phyloP scores from a whole-genome alignment of 2,329 filamentous ascomycete species.

The Pseudofabraea citricarpa region DNA sequence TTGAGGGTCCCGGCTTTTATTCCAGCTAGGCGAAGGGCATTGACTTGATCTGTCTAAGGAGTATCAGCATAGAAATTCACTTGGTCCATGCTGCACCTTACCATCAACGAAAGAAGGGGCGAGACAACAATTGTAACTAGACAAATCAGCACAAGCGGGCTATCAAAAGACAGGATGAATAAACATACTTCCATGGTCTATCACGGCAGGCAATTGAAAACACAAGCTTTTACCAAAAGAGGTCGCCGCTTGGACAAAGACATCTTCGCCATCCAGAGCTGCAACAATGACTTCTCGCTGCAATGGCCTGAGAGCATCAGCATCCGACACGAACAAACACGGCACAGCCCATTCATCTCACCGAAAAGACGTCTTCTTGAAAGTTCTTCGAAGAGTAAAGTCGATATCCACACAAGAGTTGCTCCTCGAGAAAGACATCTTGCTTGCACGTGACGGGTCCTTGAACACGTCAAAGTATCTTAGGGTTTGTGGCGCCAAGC shows the following conservation, averaged over 20 bases:
- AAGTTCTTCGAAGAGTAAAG: constrained; percentile 69
- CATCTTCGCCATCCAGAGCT: constrained; percentile 77
- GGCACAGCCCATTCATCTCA: too few relatives aligned
- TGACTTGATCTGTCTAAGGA: constrained; percentile 81
- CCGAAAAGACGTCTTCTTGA: constrained; percentile 71
- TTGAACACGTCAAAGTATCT: too few relatives aligned
- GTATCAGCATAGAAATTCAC: constrained; percentile 1
- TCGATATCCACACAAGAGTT: constrained; percentile 60
- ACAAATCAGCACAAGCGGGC: constrained; percentile 10
- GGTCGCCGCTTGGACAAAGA: constrained; percentile 87
- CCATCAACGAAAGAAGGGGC: constrained; percentile 85
- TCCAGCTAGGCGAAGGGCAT: constrained; percentile 66
- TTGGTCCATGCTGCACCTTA: constrained; percentile 28
- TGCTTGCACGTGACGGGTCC: too few relatives aligned
- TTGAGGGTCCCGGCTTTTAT: constrained; percentile 85
- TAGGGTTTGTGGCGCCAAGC: too few relatives aligned
- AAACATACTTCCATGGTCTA: constrained; percentile 70
- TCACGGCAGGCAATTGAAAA: constrained; percentile 85
- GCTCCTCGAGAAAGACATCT: constrained; percentile 35
- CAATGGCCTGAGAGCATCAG: constrained; percentile 57
- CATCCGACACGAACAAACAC: too few relatives aligned
- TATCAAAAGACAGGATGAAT: constrained; percentile 31
- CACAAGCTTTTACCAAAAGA: constrained; percentile 92
- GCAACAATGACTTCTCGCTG: constrained; percentile 86
- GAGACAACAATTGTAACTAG: constrained; percentile 86